Evolutionary conservation across 2,329 filamentous ascomycete genomes (phyloP).

Genomic region (Colletotrichum tofieldiae): DNA sequence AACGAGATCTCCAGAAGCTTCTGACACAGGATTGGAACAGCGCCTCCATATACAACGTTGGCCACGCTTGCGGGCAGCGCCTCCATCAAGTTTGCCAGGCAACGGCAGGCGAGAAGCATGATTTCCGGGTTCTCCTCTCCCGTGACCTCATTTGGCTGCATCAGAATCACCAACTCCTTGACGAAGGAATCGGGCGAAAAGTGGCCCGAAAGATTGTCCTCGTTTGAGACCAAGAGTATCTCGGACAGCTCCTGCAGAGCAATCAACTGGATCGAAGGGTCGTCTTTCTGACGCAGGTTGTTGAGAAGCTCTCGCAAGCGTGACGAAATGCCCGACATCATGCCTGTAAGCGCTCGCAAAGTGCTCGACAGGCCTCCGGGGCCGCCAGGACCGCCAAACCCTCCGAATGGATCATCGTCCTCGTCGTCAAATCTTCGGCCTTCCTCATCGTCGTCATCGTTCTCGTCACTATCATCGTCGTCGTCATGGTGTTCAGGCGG

Average conservation of each 20-base stretch:
- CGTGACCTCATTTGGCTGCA: conserved; percentile 88
- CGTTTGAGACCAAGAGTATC: conserved; percentile 92
- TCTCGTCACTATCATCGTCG: conserved; percentile 61
- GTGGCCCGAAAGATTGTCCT: conserved; percentile 95
- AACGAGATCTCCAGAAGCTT: conserved; percentile 97
- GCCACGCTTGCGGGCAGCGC: conserved; percentile 92
- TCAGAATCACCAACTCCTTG: conserved; percentile 91
- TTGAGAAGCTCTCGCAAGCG: conserved; percentile 84
- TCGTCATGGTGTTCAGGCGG: conserved; percentile 55
- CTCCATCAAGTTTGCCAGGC: conserved; percentile 97
- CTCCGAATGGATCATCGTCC: conserved; percentile 75
- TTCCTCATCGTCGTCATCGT: conserved; percentile 67
- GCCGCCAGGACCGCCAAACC: conserved; percentile 78
- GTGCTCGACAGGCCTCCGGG: conserved; percentile 82
- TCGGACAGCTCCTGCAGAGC: conserved; percentile 95
- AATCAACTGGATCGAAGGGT: conserved; percentile 89
- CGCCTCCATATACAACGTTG: conserved; percentile 97
- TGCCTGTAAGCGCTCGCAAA: conserved; percentile 88
- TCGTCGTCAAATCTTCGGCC: conserved; percentile 63
- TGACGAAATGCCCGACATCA: conserved; percentile 88
- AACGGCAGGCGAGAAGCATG: conserved; percentile 96
- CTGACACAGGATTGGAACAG: conserved; percentile 93
- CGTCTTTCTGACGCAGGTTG: conserved; percentile 86
- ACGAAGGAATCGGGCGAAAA: conserved; percentile 96
- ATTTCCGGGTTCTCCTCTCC: conserved; percentile 95